phyloP scores from a whole-genome alignment of 805 yeast genomes.

The Scheffersomyces coipomensis region DNA sequence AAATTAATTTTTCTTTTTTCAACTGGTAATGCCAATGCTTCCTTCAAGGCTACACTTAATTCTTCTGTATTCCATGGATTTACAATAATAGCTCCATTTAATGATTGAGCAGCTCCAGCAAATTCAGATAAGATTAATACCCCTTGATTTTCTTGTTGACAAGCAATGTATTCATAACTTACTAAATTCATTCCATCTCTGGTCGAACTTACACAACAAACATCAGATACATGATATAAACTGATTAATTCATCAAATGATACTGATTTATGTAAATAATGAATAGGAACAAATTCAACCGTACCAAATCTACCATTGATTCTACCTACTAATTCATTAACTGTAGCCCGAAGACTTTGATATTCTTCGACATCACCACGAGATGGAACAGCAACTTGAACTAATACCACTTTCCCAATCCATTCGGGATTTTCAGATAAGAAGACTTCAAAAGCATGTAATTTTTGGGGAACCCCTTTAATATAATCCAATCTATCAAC shows the following conservation, averaged over 20 bases:
- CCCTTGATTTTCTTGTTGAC: slow-evolving; percentile 85
- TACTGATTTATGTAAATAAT: slow-evolving; percentile 89
- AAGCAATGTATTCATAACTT: slow-evolving; percentile 93
- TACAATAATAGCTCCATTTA: slow-evolving; percentile 90
- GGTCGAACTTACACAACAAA: slow-evolving; percentile 89
- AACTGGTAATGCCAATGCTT: slow-evolving; percentile 78
- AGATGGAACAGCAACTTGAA: slow-evolving; percentile 97
- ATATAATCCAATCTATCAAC: slow-evolving; percentile 96
- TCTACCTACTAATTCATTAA: slow-evolving; percentile 93
- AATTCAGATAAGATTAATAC: slow-evolving; percentile 87
- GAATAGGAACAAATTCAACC: slow-evolving; percentile 96
- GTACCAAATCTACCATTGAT: slow-evolving; percentile 96
- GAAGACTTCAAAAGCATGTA: slow-evolving; percentile 94
- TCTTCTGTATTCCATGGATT: slow-evolving; percentile 99
- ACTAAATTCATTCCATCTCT: slow-evolving; percentile 99
- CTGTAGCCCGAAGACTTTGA: slow-evolving; percentile 88
- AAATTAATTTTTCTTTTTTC: slow-evolving; percentile 81
- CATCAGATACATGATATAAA: slow-evolving; percentile 81
- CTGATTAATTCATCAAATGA: slow-evolving; percentile 91
- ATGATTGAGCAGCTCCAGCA: slow-evolving; percentile 98
- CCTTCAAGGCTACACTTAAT: slow-evolving; percentile 78
- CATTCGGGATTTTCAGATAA: slow-evolving; percentile 93
- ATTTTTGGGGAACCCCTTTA: slow-evolving; percentile 96
- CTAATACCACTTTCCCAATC: slow-evolving; percentile 94
- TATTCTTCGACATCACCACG: slow-evolving; percentile 98